Evolutionary conservation across 768 basidiomycete species (phyloP).

Genomic region (Tulasnella sp.): DNA sequence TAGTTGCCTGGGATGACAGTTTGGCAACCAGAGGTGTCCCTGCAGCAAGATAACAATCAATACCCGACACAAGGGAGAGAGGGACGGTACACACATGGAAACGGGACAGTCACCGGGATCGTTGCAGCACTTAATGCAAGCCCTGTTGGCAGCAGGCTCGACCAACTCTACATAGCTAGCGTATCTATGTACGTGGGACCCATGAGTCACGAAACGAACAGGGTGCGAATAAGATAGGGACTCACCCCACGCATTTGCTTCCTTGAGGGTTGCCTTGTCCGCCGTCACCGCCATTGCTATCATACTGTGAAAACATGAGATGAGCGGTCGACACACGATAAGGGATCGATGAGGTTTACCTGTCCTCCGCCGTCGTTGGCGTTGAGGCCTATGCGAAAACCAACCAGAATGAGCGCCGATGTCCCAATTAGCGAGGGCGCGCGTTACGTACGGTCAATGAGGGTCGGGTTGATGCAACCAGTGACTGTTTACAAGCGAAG

Average conservation of each 20-base stretch:
- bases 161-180: constrained; percentile 12
- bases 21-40: constrained; percentile 11
- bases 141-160: background rate
- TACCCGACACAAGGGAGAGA: background rate
- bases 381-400: constrained; percentile 6
- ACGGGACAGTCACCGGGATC: constrained; percentile 9
- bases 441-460: background rate
- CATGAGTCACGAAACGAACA: no score
- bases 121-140: constrained; percentile 14
- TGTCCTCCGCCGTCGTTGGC: constrained; percentile 10
- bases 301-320: background rate
- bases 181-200: background rate
- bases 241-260: constrained; percentile 16
- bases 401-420: background rate
- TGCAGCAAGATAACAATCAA: background rate
- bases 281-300: constrained; percentile 13
- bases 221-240: background rate
- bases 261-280: constrained; percentile 3
- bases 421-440: background rate
- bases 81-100: background rate
- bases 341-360: background rate
- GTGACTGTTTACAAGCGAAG: background rate
- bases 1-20: constrained; percentile 13
- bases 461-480: background rate
- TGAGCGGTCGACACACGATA: background rate